Evolutionary conservation across 257 asterid genomes (phyloP).

Genomic region (Penstemon eatonii): DNA sequence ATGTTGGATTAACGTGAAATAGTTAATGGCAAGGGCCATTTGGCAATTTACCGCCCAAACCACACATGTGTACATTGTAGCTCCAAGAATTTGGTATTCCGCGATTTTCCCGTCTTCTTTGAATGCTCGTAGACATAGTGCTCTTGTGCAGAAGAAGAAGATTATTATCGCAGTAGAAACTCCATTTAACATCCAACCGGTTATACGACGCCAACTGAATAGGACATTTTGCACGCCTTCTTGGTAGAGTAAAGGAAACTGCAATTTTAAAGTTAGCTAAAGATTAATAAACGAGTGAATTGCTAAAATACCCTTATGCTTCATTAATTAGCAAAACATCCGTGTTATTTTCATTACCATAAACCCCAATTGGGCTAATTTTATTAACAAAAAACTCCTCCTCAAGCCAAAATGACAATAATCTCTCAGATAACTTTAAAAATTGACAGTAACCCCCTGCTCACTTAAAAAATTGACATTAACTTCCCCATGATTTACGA

Average conservation of each 20-base stretch:
- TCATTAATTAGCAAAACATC: too few species aligned
- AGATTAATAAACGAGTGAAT: not conserved
- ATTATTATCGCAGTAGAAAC: slow-evolving; percentile 45
- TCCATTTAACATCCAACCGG: slow-evolving; percentile 73
- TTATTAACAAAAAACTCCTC: too few species aligned
- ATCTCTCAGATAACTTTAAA: too few species aligned
- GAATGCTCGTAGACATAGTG: slow-evolving; percentile 52
- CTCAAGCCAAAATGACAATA: too few species aligned
- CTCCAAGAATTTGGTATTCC: slow-evolving; percentile 59
- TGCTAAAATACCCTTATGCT: too few species aligned
- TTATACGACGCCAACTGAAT: slow-evolving; percentile 70
- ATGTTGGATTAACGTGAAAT: slow-evolving; percentile 72
- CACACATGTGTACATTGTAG: slow-evolving; percentile 70
- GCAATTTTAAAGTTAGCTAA: slow-evolving; percentile 27
- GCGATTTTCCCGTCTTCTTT: slow-evolving; percentile 44
- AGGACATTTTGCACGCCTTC: slow-evolving; percentile 74
- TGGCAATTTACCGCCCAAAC: slow-evolving; percentile 87
- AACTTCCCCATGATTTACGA: too few species aligned
- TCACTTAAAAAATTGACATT: too few species aligned
- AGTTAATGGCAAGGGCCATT: slow-evolving; percentile 65
- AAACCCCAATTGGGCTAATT: too few species aligned
- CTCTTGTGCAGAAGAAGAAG: slow-evolving; percentile 49
- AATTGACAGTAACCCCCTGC: too few species aligned
- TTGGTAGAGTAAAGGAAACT: slow-evolving; percentile 81
- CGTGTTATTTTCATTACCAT: too few species aligned